Base-by-base conservation (phyloP, 2,329 filamentous ascomycete species). In the Dactylellina cionopaga region DNA sequence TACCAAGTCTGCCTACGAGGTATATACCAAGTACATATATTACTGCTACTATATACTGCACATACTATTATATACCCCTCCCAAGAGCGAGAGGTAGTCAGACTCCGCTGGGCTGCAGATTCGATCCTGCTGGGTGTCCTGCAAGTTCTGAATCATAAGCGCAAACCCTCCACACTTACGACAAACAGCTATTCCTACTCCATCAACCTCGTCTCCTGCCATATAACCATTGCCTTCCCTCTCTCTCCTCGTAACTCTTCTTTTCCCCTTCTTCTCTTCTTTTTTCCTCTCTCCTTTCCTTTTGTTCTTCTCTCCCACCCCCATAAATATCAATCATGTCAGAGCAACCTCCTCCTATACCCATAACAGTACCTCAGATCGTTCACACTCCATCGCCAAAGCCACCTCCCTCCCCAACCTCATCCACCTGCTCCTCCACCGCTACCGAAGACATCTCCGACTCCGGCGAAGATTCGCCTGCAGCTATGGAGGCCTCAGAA, bases 401-500 rank as follows among this genome's bases (percentile, higher is more conserved):
- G 24, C 59, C 68, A 29, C 59, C 68, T 5, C 44, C 59, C 22
- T 51, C 68, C 10, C 37, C 54, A 39, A 29, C 65, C 1, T 52
- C 59, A 7, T 60, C 68, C 25, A 35, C 44, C 52, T 59, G 27
- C 52, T 72, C 59, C 10, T 71, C 68, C 24, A 72, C 46, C 13
- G 68, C 68, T 25, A 72, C 68, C 27, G 68, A 72, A 37, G 68
- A 72, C 46, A 60, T 72, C 35, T 72, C 68, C 68, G 68, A 72
- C 52, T 72, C 68, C n/a, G 68, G 68, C 29, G 68, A 72, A 22
- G 59, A 59, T 35, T 52, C 44, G 10, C 68, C 68, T 31, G 35
- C 56, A 25, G 59, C 58, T 29, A 72, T 72, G 68, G 68, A 72
- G 46, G 52, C 68, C 27, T 65, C 68, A 29, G 68, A 72, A 39